These are phyloP conservation scores for Apiotrichum akiyoshidainum DNA, from an alignment of 1,284 basidiomycete genomes.

Conservation along the genomic window DNA sequence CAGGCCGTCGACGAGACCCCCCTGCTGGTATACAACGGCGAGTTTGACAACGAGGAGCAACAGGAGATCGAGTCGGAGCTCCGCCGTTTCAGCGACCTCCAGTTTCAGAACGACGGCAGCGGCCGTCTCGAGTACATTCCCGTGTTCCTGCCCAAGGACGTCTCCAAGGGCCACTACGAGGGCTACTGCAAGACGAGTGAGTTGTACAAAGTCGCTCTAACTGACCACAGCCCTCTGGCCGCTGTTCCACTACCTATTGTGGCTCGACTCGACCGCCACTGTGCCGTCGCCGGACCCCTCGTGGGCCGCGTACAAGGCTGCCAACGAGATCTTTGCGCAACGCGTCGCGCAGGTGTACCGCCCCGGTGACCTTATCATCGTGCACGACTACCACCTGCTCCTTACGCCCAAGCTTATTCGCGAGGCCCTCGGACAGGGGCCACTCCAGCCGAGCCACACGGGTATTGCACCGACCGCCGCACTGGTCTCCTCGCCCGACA, in stretches of 20 bases:
- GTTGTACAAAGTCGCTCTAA: slow-evolving; percentile 34
- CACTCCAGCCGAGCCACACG: slow-evolving; percentile 20
- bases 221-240: slow-evolving; percentile 79
- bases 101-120: slow-evolving; percentile 53
- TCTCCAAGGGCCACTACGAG: slow-evolving; percentile 90
- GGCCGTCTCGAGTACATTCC: slow-evolving; percentile 72
- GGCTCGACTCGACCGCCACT: slow-evolving; percentile 73
- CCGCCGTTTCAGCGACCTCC: slow-evolving; percentile 60
- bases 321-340: slow-evolving; percentile 81
- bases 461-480: slow-evolving; percentile 13
- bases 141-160: slow-evolving; percentile 85
- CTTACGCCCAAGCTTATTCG: slow-evolving; percentile 84
- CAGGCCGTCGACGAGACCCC: slow-evolving; percentile 13
- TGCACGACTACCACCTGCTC: slow-evolving; percentile 90
- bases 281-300: slow-evolving; percentile 63
- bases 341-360: slow-evolving; percentile 71
- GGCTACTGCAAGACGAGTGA: slow-evolving; percentile 96
- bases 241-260: slow-evolving; percentile 95
- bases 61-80: slow-evolving; percentile 63
- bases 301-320: slow-evolving; percentile 79
- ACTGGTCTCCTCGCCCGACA: slow-evolving; percentile 14
- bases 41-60: slow-evolving; percentile 62
- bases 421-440: slow-evolving; percentile 67
- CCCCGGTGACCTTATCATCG: slow-evolving; percentile 86
- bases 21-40: slow-evolving; percentile 54